Conservation (phyloP, 139 green algal genomes). For the Chlamydomonas sp. region DNA sequence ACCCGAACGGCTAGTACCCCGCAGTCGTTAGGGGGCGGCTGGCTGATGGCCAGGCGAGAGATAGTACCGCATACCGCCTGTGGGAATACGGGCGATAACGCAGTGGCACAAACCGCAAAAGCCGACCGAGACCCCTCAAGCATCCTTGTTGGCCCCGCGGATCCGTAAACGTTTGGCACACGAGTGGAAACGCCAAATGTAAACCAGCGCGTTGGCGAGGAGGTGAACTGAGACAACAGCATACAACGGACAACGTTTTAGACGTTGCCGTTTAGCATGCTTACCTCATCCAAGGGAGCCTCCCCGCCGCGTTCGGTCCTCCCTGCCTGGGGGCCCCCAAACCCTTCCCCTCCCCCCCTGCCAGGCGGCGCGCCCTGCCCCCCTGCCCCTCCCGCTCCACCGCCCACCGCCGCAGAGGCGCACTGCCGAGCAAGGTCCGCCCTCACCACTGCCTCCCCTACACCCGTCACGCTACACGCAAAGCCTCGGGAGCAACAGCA, state of each 20-base stretch:
- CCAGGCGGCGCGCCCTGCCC: background rate
- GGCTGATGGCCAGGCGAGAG: background rate
- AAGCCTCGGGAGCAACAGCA: constrained; percentile 42
- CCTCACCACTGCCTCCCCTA: constrained; percentile 78
- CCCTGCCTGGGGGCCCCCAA: background rate
- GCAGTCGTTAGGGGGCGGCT: constrained; percentile 42
- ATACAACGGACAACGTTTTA: too few relatives aligned
- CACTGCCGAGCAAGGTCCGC: constrained; percentile 58
- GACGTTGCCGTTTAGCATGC: too few relatives aligned
- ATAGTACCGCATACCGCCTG: background rate
- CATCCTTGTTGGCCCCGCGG: background rate
- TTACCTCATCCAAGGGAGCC: background rate
- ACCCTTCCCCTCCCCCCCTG: background rate
- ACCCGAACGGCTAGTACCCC: constrained; percentile 55
- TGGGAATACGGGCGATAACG: background rate
- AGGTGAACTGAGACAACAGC: too few relatives aligned
- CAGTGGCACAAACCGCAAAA: background rate
- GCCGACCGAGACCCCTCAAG: background rate
- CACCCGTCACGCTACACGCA: constrained; percentile 73
- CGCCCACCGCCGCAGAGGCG: background rate
- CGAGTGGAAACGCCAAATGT: too few relatives aligned
- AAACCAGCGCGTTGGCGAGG: too few relatives aligned
- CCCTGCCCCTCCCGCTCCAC: background rate
- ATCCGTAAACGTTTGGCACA: too few relatives aligned
- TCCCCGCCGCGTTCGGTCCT: background rate